Conservation (phyloP, 2,329 filamentous ascomycete genomes). For the Colletotrichum euphorbiae region DNA sequence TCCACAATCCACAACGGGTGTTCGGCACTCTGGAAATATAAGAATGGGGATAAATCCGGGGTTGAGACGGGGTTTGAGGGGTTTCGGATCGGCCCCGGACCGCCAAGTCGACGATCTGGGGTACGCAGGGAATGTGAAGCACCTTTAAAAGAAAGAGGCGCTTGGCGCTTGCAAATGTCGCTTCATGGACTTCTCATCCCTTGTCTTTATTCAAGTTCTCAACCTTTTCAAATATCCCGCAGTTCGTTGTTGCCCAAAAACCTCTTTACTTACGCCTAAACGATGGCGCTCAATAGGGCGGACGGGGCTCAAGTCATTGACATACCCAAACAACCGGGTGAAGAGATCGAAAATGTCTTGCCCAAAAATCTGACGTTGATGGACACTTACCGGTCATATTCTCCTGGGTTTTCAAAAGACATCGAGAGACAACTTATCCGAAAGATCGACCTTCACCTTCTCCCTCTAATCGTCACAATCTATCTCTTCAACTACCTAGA, state of each 20-base stretch:
- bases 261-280: no score
- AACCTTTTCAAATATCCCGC: no score
- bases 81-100: slow-evolving; percentile 14
- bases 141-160: background rate
- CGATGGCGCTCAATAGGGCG: background rate
- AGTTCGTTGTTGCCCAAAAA: background rate
- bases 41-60: background rate
- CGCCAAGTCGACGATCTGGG: background rate
- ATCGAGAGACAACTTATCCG: slow-evolving; percentile 48
- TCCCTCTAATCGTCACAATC: slow-evolving; percentile 64
- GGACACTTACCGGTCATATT: slow-evolving; percentile 17
- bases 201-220: background rate
- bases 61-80: background rate
- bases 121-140: background rate
- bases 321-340: background rate
- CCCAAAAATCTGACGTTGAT: background rate
- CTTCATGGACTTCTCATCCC: background rate
- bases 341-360: background rate
- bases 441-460: slow-evolving; percentile 53
- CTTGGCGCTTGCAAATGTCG: no score
- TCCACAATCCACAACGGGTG: slow-evolving; percentile 1
- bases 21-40: slow-evolving; percentile 6
- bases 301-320: background rate
- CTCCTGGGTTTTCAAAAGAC: background rate
- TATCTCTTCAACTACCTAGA: slow-evolving; percentile 54